phyloP scores from a whole-genome alignment of 192 early-diverging fungal species.

The Diversispora epigaea region DNA sequence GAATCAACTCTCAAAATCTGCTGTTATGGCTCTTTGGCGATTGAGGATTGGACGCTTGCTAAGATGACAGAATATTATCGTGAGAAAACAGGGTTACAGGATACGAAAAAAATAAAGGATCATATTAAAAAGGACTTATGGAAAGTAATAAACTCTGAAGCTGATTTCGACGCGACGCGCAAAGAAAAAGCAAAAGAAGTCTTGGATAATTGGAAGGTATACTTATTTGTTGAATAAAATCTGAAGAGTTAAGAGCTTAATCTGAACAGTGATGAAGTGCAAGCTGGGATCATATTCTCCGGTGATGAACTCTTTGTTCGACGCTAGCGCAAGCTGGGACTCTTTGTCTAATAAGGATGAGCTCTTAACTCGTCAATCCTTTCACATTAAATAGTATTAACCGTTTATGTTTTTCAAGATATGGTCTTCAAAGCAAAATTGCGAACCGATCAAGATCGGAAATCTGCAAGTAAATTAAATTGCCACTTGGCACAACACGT shows the following conservation, averaged over 20 bases:
- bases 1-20: neutral
- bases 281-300: conserved; percentile 5
- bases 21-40: neutral
- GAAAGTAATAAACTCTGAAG: neutral
- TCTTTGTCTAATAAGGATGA: conserved; percentile 7
- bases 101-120: neutral
- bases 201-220: conserved; percentile 10
- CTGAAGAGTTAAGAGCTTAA: neutral
- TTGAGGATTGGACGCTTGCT: neutral
- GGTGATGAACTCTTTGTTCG: conserved; percentile 8
- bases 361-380: no score
- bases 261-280: conserved; percentile 8
- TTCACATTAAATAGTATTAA: no score
- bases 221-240: neutral
- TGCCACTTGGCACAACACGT: neutral
- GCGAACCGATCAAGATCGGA: neutral
- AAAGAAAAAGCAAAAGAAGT: conserved; percentile 1
- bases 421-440: neutral
- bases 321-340: conserved; percentile 22
- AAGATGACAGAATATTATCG: neutral
- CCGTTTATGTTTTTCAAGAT: neutral
- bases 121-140: conserved; percentile 12
- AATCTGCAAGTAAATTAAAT: neutral
- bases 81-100: neutral
- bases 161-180: neutral